Conservation (phyloP, 352 stramenopile genomes). For the Hyaloperonospora arabidopsidis region DNA sequence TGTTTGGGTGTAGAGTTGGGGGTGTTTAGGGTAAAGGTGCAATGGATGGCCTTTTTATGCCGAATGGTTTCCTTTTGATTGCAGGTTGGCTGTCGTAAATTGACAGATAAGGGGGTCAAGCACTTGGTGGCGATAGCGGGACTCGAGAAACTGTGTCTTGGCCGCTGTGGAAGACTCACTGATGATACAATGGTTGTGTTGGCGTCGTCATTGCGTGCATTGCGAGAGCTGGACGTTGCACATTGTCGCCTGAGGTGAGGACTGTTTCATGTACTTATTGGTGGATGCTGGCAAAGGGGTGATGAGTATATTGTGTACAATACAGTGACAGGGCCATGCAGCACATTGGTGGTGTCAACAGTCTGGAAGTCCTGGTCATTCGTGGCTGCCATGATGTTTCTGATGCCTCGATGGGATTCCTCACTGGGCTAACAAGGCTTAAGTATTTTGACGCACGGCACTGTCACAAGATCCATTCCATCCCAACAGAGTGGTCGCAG, state of each 20-base stretch:
- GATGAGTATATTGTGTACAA: constrained; percentile 1
- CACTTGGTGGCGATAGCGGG: constrained; percentile 33
- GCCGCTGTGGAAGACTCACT: constrained; percentile 45
- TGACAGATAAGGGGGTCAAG: constrained; percentile 52
- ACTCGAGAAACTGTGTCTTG: constrained; percentile 49
- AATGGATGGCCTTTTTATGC: no score
- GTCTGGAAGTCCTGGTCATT: constrained; percentile 37
- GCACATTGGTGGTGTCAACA: constrained; percentile 29
- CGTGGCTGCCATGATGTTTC: constrained; percentile 35
- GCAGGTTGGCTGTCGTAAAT: constrained; percentile 41
- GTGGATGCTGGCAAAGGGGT: not conserved
- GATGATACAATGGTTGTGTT: constrained; percentile 42
- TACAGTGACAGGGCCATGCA: constrained; percentile 28
- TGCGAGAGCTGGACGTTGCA: constrained; percentile 47
- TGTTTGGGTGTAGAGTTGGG: not conserved
- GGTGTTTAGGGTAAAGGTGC: no score
- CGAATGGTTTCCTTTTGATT: not conserved
- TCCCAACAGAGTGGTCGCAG: constrained; percentile 45
- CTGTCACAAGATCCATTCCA: constrained; percentile 45
- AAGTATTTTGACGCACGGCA: constrained; percentile 67
- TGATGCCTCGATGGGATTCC: constrained; percentile 27
- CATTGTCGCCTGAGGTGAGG: constrained; percentile 44
- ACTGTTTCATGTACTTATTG: not conserved
- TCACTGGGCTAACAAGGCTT: constrained; percentile 29
- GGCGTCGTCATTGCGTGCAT: constrained; percentile 26